These are phyloP conservation scores for Exophiala sideris DNA, from an alignment of 2,329 filamentous ascomycete species.

Conservation along the genomic window DNA sequence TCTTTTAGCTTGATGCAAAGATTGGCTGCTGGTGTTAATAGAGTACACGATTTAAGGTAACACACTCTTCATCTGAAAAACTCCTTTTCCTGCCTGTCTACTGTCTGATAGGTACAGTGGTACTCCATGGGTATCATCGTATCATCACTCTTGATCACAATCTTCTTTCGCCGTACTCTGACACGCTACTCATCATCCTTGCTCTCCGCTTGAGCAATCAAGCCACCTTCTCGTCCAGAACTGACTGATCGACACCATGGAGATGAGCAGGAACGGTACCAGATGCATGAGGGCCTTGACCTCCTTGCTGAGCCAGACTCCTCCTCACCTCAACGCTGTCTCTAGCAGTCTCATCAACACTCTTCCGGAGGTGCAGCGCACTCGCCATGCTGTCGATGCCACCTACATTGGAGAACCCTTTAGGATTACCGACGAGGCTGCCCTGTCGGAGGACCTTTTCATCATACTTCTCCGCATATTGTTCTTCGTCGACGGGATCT, in stretches of 20 bases:
- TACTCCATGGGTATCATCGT: too few relatives aligned
- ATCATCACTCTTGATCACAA: too few relatives aligned
- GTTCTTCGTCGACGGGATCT: constrained; percentile 16
- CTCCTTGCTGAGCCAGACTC: constrained; percentile 16
- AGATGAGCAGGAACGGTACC: constrained; percentile 12
- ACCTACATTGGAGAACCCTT: constrained; percentile 20
- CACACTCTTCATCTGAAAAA: too few relatives aligned
- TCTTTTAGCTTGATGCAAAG: too few relatives aligned
- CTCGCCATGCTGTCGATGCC: constrained; percentile 19
- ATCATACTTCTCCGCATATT: constrained; percentile 17
- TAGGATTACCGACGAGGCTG: constrained; percentile 23
- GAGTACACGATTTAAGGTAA: too few relatives aligned
- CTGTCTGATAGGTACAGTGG: too few relatives aligned
- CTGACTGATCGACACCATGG: constrained; percentile 9
- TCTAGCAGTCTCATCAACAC: constrained; percentile 20
- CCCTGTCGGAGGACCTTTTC: constrained; percentile 20
- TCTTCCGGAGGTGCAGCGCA: constrained; percentile 14
- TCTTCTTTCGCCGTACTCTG: too few relatives aligned
- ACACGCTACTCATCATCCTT: too few relatives aligned
- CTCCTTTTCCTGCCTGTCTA: too few relatives aligned
- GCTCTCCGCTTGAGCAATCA: background rate
- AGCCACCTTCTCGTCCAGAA: constrained; percentile 11
- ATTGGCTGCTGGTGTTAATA: too few relatives aligned
- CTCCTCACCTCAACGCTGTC: constrained; percentile 13
- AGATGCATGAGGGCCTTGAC: constrained; percentile 12